A percentile compares a stretch with the other conserved stretches of the same genome.
Conservation (phyloP, 306 rosid species). For the Prinsepia uniflora region DNA sequence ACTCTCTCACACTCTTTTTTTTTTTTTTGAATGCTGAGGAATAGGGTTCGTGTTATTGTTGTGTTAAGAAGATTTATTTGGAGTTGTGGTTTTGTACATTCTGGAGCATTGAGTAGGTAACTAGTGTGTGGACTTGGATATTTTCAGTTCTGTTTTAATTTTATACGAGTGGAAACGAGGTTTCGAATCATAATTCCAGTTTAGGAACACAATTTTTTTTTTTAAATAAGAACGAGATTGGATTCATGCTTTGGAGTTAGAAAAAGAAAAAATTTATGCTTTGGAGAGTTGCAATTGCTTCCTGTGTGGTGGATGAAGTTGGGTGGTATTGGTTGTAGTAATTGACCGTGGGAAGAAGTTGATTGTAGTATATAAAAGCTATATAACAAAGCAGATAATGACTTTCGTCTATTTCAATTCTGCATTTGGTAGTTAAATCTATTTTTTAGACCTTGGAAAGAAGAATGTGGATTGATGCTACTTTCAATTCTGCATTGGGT, state of each 20-base stretch:
- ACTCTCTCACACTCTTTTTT: conserved; percentile 2
- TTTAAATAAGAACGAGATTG: background rate
- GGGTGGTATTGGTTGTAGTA: background rate
- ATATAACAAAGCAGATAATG: background rate
- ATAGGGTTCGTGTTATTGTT: conserved; percentile 15
- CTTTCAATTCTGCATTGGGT: background rate
- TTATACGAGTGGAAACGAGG: background rate
- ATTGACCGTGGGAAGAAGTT: background rate
- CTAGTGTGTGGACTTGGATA: background rate
- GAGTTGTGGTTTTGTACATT: background rate
- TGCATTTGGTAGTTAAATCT: background rate
- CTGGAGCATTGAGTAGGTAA: background rate
- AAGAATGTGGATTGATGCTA: background rate
- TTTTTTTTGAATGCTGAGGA: background rate
- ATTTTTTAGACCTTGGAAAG: background rate
- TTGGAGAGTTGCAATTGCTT: background rate
- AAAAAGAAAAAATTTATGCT: no score
- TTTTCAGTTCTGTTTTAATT: background rate
- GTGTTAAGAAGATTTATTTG: background rate
- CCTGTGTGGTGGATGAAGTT: background rate
- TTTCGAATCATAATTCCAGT: background rate
- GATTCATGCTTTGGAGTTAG: background rate
- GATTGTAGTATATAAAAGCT: background rate
- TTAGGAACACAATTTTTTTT: background rate
- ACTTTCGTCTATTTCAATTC: background rate